Base-by-base conservation (phyloP, 306 rosid species). In the Quercus engelmannii region DNA sequence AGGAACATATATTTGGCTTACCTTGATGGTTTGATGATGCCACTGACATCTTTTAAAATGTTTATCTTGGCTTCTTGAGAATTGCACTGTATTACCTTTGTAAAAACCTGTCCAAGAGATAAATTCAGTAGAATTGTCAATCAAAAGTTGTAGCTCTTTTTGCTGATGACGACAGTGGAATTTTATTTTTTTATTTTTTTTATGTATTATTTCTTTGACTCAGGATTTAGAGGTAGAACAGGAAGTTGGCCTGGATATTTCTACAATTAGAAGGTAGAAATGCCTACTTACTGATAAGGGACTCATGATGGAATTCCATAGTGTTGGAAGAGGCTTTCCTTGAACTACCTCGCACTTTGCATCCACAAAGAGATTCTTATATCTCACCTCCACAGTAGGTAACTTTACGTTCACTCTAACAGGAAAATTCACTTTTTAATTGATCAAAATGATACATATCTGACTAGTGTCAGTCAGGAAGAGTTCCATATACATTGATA, bases 261-360 rank as follows among this genome's bases (percentile, higher is more conserved):
- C 65, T 56, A 41, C 4, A 15, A 69, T 54, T 38, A 79, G 76
- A 55, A 58, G 76, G 73, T 51, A 78, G 51, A 54, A 83, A 73
- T 67, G 79, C 75, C 76, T 62, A 78, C 91, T 85, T 76, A 88
- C 91, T 51, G 89, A 85, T 31, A 88, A 68, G 46, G 58, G 67
- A 85, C 77, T 83, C 77, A 80, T 56, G 71, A 83, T 21, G 57
- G 91, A 76, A 85, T 88, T 88, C 91, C 89, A 88, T 72, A 88
- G 73, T 52, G 91, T 88, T 62, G 91, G 91, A 17, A 88, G 89
- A 73, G 91, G 83, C 87, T 88, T 88, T 64, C 91, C 91, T 83
- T 81, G 83, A 76, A 88, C 91, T 83, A 88, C 83, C 74, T 88
- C 89, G 68, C 84, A 88, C 71, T 88, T 88, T 56, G 84, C 91